Conservation (phyloP, 768 basidiomycete genomes). For the Filobasidium floriforme region DNA sequence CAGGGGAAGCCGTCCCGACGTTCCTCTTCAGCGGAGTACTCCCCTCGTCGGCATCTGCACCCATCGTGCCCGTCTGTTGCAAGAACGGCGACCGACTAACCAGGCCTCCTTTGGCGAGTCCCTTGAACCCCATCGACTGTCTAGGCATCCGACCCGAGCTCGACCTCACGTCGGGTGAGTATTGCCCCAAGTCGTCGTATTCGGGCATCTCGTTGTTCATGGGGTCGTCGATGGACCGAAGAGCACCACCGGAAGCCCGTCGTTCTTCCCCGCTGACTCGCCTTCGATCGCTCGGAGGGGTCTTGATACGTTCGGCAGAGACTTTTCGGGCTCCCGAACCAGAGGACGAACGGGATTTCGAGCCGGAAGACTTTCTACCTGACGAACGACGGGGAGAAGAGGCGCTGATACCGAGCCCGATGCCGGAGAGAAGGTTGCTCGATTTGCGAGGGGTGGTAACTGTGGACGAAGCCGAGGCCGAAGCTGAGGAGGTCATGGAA, state of each 20-base stretch:
- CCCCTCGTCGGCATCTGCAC: constrained; percentile 4
- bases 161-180: constrained; percentile 29
- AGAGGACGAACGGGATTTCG: background rate
- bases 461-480: background rate
- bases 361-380: constrained; percentile 11
- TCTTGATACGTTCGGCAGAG: constrained; percentile 12
- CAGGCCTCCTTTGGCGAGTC: constrained; percentile 34
- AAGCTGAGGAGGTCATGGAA: too few species aligned
- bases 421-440: constrained; percentile 9
- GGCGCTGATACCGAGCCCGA: constrained; percentile 36
- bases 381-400: background rate
- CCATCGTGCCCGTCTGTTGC: constrained; percentile 12
- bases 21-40: background rate
- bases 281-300: constrained; percentile 19
- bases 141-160: constrained; percentile 32
- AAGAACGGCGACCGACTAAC: constrained; percentile 40
- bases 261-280: constrained; percentile 22
- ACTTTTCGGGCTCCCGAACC: constrained; percentile 1
- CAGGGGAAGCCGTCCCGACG: background rate
- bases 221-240: background rate
- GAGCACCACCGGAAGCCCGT: constrained; percentile 26
- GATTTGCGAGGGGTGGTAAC: background rate
- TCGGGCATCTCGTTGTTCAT: constrained; percentile 9
- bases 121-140: constrained; percentile 34
- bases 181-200: constrained; percentile 1